phyloP scores from a whole-genome alignment of 352 stramenopile genomes.

The Pythium monospermum region DNA sequence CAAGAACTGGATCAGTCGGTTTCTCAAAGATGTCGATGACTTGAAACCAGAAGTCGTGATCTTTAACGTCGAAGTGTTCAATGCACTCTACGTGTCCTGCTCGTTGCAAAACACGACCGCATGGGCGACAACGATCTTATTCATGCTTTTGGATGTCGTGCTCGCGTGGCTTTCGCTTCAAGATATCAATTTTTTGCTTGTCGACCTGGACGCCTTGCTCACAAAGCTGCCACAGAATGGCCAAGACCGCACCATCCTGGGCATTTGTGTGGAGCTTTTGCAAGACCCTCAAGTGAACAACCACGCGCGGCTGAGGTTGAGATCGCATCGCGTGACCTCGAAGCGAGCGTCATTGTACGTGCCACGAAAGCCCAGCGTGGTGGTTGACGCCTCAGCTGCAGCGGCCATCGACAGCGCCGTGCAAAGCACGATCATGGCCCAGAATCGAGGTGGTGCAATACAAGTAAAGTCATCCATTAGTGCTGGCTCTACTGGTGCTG shows the following conservation, averaged over 20 bases:
- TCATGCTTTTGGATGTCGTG: conserved; percentile 26
- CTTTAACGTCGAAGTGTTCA: conserved; percentile 48
- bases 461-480: too few relatives aligned
- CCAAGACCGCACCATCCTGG: neutral
- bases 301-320: neutral
- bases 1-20: conserved; percentile 32
- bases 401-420: neutral
- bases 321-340: too few relatives aligned
- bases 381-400: neutral
- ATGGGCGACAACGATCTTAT: conserved; percentile 8
- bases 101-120: conserved; percentile 27
- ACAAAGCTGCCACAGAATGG: conserved; percentile 4
- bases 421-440: neutral
- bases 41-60: conserved; percentile 35
- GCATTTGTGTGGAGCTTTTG: conserved; percentile 1
- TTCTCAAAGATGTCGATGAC: conserved; percentile 21
- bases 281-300: neutral
- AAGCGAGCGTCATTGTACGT: too few relatives aligned
- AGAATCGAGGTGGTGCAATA: too few relatives aligned
- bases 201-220: neutral
- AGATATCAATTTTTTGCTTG: conserved; percentile 6
- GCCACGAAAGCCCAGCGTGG: too few relatives aligned
- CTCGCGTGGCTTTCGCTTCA: conserved; percentile 25
- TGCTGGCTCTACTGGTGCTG: too few relatives aligned
- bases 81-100: conserved; percentile 30